Evolutionary conservation across 495 filamentous ascomycete genomes (phyloP).

Genomic region (Aspergillus ostianus): DNA sequence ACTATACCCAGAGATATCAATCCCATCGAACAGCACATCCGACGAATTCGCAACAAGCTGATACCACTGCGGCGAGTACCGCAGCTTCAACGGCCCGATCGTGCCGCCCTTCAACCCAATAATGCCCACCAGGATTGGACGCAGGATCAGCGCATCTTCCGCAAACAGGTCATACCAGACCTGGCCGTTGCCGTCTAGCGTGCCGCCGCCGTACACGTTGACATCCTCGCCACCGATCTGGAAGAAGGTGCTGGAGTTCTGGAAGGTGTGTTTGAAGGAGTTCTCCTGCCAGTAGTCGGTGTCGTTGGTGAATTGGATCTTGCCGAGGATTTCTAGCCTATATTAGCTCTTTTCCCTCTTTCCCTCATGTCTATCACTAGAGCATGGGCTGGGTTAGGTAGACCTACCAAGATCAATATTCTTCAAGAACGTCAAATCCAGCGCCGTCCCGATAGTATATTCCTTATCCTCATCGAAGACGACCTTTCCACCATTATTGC

Average conservation of each 20-base stretch:
- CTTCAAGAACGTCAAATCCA: conserved; percentile 63
- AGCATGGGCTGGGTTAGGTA: background rate
- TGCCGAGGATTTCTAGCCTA: conserved; percentile 49
- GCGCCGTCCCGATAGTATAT: conserved; percentile 62
- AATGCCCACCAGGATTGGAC: conserved; percentile 61
- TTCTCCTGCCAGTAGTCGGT: conserved; percentile 66
- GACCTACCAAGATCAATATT: conserved; percentile 57
- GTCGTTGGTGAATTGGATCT: conserved; percentile 60
- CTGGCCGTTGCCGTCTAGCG: conserved; percentile 65
- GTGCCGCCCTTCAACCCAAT: conserved; percentile 60
- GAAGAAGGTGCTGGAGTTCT: conserved; percentile 69
- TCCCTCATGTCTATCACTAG: background rate
- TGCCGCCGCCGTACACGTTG: conserved; percentile 64
- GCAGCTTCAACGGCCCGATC: conserved; percentile 59
- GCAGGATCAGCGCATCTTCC: conserved; percentile 51
- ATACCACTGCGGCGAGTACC: conserved; percentile 66
- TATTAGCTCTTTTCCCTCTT: conserved; percentile 6
- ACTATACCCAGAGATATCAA: conserved; percentile 59
- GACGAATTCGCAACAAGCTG: conserved; percentile 67
- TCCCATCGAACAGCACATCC: conserved; percentile 63
- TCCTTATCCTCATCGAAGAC: conserved; percentile 54
- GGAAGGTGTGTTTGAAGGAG: conserved; percentile 58
- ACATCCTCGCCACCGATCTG: conserved; percentile 67
- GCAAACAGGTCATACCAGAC: conserved; percentile 67
- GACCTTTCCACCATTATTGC: conserved; percentile 66